Base-by-base conservation (phyloP, 495 filamentous ascomycete species). In the Aspergillus nidulans region DNA sequence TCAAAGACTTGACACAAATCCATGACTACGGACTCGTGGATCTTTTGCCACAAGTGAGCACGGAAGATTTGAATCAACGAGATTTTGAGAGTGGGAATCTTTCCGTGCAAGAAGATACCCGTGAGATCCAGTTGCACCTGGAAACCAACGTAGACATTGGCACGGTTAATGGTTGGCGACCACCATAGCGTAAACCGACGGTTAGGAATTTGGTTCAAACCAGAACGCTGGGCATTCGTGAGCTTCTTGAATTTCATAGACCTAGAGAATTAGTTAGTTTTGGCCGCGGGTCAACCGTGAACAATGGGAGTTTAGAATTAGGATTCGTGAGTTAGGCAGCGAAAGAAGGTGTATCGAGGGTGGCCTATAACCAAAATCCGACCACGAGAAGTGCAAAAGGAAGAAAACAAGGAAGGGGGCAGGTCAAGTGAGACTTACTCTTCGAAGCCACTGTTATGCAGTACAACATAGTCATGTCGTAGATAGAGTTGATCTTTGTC, bases 21-120 rank as follows among this genome's bases (percentile, higher is more conserved):
- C 94, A 99, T 99, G 25, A 97, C 92, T 7, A 99, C 94, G 21
- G 90, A 95, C 71, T 99, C 95, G 73, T 99, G 95, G 47, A 99
- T 97, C 79, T 99, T 99, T 71, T 99, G 95, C 95, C 95, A 99
- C 79, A 99, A 86, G 81, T 99, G 95, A 47, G 95, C 95, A 63
- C 95, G 89, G 88, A 99, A 99, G 60, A 99, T 99, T 72, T 99
- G 95, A 61, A 99, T 99, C 49, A 99, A 74, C 1, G 91, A 96
- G 55, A 99, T 99, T 79, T 99, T 99, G 48, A 99, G 70, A 0
- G 95, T 99, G 4, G 95, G 95, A 65, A 99, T 99, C 73, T 99
- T 99, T 60, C 95, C 95, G 79, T 99, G 95, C 63, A 99, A 81
- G 84, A 99, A 99, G 62, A 99, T 99, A 70, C 95, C 95, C 16